Conservation (phyloP, 2,329 filamentous ascomycete genomes). For the Colletotrichum lindemuthianum region DNA sequence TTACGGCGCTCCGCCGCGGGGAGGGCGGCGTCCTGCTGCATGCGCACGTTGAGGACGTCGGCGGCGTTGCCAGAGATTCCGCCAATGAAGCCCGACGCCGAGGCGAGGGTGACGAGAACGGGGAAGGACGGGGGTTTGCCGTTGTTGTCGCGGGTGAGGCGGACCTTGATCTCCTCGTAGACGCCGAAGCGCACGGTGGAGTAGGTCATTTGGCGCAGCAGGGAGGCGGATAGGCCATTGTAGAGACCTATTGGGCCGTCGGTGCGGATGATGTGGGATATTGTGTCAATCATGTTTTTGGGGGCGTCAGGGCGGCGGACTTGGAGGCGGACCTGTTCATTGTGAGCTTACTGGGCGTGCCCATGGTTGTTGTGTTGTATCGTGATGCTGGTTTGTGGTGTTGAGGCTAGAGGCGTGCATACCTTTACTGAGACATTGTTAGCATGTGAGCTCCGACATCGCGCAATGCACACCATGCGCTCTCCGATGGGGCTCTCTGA, state of each 20-base stretch:
- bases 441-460: slow-evolving; percentile 29
- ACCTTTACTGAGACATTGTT: slow-evolving; percentile 59
- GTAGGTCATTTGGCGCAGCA: slow-evolving; percentile 95
- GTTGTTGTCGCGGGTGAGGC: slow-evolving; percentile 57
- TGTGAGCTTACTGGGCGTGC: slow-evolving; percentile 12
- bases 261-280: slow-evolving; percentile 80
- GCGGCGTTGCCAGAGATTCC: slow-evolving; percentile 93
- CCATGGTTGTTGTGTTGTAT: neutral
- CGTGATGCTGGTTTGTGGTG: neutral
- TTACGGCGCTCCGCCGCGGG: slow-evolving; percentile 79
- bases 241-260: slow-evolving; percentile 87
- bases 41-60: slow-evolving; percentile 96
- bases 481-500: neutral
- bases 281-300: slow-evolving; percentile 85
- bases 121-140: slow-evolving; percentile 70
- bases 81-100: slow-evolving; percentile 84
- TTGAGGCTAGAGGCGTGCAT: slow-evolving; percentile 15
- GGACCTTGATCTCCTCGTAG: slow-evolving; percentile 91
- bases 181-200: slow-evolving; percentile 96
- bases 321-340: slow-evolving; percentile 81
- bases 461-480: slow-evolving; percentile 11
- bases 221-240: slow-evolving; percentile 88
- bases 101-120: slow-evolving; percentile 84
- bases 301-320: slow-evolving; percentile 80
- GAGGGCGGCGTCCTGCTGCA: slow-evolving; percentile 92